Evolutionary conservation across 139 green algal genomes (phyloP).

Genomic region (Haematococcus sp.): DNA sequence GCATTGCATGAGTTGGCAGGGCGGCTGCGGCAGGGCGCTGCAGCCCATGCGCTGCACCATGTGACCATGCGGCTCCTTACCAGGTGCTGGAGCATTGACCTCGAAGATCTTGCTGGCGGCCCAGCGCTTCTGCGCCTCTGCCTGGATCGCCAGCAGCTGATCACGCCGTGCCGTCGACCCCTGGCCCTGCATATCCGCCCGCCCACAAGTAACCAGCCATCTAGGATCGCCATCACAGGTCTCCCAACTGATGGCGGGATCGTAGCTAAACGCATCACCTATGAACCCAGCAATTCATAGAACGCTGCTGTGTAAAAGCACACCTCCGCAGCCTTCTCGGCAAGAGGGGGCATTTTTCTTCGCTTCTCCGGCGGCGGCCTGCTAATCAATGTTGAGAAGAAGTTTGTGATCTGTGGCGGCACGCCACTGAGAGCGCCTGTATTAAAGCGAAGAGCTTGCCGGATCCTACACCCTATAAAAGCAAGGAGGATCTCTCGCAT

Average conservation of each 20-base stretch:
- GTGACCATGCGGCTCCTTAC: neutral
- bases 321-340: neutral
- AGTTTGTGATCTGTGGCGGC: too few species aligned
- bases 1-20: too few species aligned
- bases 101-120: slow-evolving; percentile 81
- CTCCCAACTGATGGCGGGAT: neutral
- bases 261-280: neutral
- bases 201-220: too few species aligned
- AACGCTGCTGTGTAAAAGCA: neutral
- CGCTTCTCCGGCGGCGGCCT: too few species aligned
- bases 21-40: too few species aligned
- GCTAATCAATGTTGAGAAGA: too few species aligned
- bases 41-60: neutral
- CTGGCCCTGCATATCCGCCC: neutral
- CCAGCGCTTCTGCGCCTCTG: slow-evolving; percentile 78
- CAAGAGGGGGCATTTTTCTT: too few species aligned
- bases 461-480: too few species aligned
- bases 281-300: neutral
- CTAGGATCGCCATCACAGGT: neutral
- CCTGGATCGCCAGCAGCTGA: slow-evolving; percentile 81
- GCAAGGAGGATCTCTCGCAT: too few species aligned
- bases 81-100: slow-evolving; percentile 63
- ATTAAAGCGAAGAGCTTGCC: too few species aligned
- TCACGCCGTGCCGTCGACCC: slow-evolving; percentile 60
- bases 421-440: too few species aligned